These are phyloP conservation scores for Lunasporangiospora selenospora DNA, from an alignment of 192 early-diverging fungal genomes.

Conservation along the genomic window DNA sequence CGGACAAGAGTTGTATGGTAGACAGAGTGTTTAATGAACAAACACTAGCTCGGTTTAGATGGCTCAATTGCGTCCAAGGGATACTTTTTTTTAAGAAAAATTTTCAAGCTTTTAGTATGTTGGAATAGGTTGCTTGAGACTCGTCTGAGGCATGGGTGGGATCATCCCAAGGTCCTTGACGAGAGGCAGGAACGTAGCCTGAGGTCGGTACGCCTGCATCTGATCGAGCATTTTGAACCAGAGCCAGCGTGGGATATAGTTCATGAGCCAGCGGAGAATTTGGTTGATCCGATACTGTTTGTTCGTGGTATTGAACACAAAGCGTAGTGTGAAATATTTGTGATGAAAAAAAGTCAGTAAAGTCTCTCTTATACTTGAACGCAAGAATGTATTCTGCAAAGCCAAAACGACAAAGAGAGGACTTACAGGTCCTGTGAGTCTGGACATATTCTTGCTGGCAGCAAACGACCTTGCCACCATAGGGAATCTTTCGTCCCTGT, in stretches of 20 bases:
- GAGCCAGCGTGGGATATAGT: slow-evolving; percentile 6
- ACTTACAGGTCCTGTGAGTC: not conserved
- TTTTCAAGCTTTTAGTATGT: too few relatives aligned
- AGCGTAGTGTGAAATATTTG: not conserved
- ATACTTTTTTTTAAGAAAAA: too few relatives aligned
- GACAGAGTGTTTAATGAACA: too few relatives aligned
- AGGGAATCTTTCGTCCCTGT: not conserved
- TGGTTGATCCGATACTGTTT: too few relatives aligned
- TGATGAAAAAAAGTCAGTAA: not conserved
- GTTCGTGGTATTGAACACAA: too few relatives aligned
- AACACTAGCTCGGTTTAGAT: too few relatives aligned
- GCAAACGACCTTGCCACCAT: not conserved
- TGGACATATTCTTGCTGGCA: slow-evolving; percentile 2
- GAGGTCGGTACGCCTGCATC: not conserved
- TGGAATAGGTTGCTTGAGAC: too few relatives aligned
- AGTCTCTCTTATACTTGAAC: not conserved
- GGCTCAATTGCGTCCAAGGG: too few relatives aligned
- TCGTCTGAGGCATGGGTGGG: not conserved
- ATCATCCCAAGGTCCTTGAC: slow-evolving; percentile 1
- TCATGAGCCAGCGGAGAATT: not conserved
- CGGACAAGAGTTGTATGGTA: too few relatives aligned
- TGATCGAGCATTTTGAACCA: not conserved
- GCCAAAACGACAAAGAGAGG: not conserved
- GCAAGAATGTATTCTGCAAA: not conserved
- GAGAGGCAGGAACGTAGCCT: slow-evolving; percentile 6